These are phyloP conservation scores for Cinnamomum chago DNA, from an alignment of 164 flowering plant species.

Conservation along the genomic window DNA sequence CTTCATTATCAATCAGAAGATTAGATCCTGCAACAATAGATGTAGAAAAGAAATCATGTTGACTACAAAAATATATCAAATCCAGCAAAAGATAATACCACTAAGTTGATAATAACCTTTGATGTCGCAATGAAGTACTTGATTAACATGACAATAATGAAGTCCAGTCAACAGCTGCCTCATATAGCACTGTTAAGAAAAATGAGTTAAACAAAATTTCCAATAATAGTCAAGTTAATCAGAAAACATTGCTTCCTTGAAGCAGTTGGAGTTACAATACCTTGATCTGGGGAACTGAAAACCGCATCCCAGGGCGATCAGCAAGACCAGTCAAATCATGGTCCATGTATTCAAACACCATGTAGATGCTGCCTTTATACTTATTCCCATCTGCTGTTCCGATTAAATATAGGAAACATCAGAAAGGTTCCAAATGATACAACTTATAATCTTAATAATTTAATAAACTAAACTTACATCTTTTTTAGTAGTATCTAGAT, in stretches of 20 bases:
- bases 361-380: too few species aligned
- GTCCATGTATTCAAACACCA: too few species aligned
- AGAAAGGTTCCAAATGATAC: too few species aligned
- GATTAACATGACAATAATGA: constrained; percentile 87
- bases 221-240: constrained; percentile 9
- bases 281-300: too few species aligned
- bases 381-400: too few species aligned
- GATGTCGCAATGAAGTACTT: constrained; percentile 94
- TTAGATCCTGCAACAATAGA: constrained; percentile 66
- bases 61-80: not conserved
- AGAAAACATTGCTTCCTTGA: not conserved
- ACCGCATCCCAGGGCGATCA: too few species aligned
- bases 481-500: too few species aligned
- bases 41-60: not conserved
- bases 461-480: too few species aligned
- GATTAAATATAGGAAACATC: too few species aligned
- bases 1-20: constrained; percentile 93
- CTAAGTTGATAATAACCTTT: constrained; percentile 50
- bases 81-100: not conserved
- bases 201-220: constrained; percentile 1
- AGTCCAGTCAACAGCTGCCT: constrained; percentile 91
- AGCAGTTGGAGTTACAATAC: constrained; percentile 26
- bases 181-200: constrained; percentile 76
- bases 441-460: too few species aligned
- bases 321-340: too few species aligned